phyloP scores from a whole-genome alignment of 352 stramenopile genomes.

The Discostella stelligera region DNA sequence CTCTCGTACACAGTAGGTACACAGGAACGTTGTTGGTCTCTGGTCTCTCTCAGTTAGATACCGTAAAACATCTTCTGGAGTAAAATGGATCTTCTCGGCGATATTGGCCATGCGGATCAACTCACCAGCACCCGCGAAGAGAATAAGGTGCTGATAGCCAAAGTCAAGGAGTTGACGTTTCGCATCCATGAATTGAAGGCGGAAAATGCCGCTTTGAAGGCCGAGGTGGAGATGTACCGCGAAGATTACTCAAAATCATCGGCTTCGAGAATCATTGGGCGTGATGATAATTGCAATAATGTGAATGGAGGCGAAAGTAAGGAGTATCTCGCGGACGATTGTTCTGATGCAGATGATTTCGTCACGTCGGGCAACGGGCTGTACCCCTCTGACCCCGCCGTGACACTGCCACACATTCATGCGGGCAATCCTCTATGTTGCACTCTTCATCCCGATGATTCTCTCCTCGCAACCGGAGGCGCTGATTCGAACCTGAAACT shows the following conservation, averaged over 20 bases:
- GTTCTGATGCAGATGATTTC: slow-evolving; percentile 65
- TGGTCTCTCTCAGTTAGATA: no score
- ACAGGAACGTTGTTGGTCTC: no score
- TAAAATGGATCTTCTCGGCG: slow-evolving; percentile 78
- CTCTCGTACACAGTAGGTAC: no score
- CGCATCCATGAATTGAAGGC: slow-evolving; percentile 54
- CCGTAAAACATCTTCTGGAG: no score
- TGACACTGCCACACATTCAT: slow-evolving; percentile 63
- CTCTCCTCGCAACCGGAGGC: slow-evolving; percentile 67
- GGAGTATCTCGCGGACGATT: slow-evolving; percentile 12
- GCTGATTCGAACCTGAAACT: slow-evolving; percentile 65
- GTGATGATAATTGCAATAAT: background rate
- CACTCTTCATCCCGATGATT: slow-evolving; percentile 61
- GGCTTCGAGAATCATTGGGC: background rate
- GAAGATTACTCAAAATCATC: slow-evolving; percentile 38
- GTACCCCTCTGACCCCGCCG: slow-evolving; percentile 50
- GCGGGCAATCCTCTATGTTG: slow-evolving; percentile 68
- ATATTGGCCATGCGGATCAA: slow-evolving; percentile 72
- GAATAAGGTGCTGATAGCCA: slow-evolving; percentile 70
- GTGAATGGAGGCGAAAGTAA: slow-evolving; percentile 22
- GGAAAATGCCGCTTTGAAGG: slow-evolving; percentile 61
- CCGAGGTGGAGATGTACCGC: slow-evolving; percentile 76
- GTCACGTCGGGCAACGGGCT: slow-evolving; percentile 65
- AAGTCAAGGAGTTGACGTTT: slow-evolving; percentile 64
- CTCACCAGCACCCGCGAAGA: slow-evolving; percentile 73